Evolutionary conservation across 2,329 filamentous ascomycete genomes (phyloP).

Genomic region (Pestalotiopsis sp.): DNA sequence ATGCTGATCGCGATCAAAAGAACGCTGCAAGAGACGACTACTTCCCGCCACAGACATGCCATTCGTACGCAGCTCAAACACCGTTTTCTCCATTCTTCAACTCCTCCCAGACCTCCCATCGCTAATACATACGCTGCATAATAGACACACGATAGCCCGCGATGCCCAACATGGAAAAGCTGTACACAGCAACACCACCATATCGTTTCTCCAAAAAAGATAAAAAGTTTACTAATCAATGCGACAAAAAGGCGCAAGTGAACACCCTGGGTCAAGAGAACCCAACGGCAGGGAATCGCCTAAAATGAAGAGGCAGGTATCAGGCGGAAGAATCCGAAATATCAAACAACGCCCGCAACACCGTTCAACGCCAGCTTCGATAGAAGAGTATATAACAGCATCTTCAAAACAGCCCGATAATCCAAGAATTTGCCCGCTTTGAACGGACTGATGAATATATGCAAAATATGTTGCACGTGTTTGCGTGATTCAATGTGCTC

Average conservation of each 20-base stretch:
- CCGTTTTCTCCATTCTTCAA: not conserved
- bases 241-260: not conserved
- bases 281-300: not conserved
- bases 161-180: not conserved
- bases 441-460: not conserved
- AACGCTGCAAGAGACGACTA: not conserved
- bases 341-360: slow-evolving; percentile 25
- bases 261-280: not conserved
- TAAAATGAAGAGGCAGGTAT: slow-evolving; percentile 23
- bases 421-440: not conserved
- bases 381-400: slow-evolving; percentile 10
- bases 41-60: not conserved
- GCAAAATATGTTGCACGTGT: not conserved
- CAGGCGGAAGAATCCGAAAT: slow-evolving; percentile 17
- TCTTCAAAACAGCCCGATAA: not conserved
- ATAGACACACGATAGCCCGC: not conserved
- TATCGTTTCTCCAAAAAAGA: not conserved
- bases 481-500: too few relatives aligned
- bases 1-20: not conserved
- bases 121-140: not conserved
- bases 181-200: not conserved
- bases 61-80: not conserved
- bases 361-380: slow-evolving; percentile 24
- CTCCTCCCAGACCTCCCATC: not conserved
- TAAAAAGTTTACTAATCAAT: not conserved